Evolutionary conservation across 306 rosid genomes (phyloP).

Genomic region (Citrullus mucosospermus): DNA sequence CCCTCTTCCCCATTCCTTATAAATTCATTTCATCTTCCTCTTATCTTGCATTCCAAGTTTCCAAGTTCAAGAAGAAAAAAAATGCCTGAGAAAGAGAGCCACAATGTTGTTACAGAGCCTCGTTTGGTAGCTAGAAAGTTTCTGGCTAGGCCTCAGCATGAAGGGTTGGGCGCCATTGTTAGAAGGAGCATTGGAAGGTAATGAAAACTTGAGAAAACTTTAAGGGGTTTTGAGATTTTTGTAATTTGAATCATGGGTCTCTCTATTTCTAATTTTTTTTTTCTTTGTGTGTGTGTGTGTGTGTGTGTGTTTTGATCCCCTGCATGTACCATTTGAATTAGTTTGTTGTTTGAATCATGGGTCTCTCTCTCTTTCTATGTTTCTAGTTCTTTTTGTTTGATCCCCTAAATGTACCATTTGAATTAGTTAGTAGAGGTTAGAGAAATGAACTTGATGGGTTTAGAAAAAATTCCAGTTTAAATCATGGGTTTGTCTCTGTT

Average conservation of each 20-base stretch:
- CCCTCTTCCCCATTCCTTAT: not conserved
- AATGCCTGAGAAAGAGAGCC: constrained; percentile 34
- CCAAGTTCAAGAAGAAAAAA: not conserved
- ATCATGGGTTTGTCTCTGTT: not conserved
- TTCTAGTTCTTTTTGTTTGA: not conserved
- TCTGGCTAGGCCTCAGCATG: constrained; percentile 84
- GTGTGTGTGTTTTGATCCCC: not conserved
- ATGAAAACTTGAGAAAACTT: not conserved
- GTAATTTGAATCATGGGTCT: not conserved
- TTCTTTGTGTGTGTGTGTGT: no score
- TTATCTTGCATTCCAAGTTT: not conserved
- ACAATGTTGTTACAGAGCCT: constrained; percentile 25
- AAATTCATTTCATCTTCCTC: not conserved
- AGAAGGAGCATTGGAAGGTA: constrained; percentile 97
- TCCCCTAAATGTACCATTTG: not conserved
- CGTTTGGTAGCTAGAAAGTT: constrained; percentile 64
- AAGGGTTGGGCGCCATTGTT: constrained; percentile 89
- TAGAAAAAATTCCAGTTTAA: not conserved
- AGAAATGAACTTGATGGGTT: not conserved
- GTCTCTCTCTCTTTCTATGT: not conserved
- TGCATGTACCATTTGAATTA: not conserved
- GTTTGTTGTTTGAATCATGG: not conserved
- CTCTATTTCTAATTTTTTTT: not conserved
- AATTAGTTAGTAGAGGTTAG: not conserved
- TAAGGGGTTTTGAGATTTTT: not conserved